phyloP scores from a whole-genome alignment of 1,139 yeast genomes.

The Protomyces lactucae-debilis region DNA sequence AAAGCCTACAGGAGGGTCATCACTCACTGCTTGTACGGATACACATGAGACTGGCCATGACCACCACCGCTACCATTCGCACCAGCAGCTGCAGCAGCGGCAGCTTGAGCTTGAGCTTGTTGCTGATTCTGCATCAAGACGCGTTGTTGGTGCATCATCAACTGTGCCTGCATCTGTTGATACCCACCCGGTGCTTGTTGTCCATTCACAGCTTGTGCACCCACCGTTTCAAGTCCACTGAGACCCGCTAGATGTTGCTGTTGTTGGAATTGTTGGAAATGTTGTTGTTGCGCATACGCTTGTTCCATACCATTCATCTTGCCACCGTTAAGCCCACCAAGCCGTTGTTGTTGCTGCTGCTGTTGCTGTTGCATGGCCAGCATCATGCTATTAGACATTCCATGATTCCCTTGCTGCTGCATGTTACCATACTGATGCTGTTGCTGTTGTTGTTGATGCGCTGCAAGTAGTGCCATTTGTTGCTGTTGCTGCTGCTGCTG shows the following conservation, averaged over 20 bases:
- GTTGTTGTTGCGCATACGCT: background rate
- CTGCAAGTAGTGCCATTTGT: background rate
- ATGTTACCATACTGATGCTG: no score
- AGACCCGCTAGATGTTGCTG: background rate
- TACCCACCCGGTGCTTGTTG: background rate
- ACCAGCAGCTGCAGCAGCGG: background rate
- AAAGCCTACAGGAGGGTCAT: background rate
- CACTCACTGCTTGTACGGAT: background rate
- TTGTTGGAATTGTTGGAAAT: background rate
- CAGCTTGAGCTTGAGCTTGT: constrained; percentile 12
- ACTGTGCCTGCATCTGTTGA: constrained; percentile 8
- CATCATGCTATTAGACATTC: no score
- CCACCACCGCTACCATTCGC: no score
- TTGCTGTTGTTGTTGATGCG: background rate
- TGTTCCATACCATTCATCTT: no score
- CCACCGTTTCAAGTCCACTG: background rate
- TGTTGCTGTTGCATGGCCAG: no score
- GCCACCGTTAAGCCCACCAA: no score
- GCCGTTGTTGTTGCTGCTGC: no score
- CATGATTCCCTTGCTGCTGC: no score
- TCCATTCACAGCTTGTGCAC: background rate
- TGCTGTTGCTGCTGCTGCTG: background rate
- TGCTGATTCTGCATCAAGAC: constrained; percentile 6
- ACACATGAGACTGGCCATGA: background rate
- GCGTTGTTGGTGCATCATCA: constrained; percentile 6